These are phyloP conservation scores for Tetrahymena malaccensis DNA, from an alignment of 73 alveolate genomes.

Conservation along the genomic window DNA sequence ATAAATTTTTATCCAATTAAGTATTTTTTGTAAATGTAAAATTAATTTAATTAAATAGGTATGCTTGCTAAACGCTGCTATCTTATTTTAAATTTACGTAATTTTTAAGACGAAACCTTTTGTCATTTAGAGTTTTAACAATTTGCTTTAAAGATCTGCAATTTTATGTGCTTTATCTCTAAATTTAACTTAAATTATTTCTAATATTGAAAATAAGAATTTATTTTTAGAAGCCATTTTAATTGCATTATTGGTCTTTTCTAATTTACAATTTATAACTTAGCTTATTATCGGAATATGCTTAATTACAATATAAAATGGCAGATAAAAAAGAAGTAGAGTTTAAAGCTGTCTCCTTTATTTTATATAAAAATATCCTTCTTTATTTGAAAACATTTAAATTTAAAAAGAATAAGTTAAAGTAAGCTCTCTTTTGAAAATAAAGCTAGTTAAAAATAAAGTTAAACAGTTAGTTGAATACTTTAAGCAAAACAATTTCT, in stretches of 20 bases:
- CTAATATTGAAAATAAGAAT: background rate
- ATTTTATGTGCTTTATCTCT: background rate
- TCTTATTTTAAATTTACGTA: too few species aligned
- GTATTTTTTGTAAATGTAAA: too few species aligned
- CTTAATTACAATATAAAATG: too few species aligned
- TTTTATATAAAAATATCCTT: background rate
- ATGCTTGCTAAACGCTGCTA: background rate
- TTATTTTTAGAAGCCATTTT: too few species aligned
- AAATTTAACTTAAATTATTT: too few species aligned
- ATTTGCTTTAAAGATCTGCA: background rate
- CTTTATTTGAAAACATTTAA: background rate
- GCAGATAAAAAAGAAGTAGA: too few species aligned
- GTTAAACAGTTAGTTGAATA: background rate
- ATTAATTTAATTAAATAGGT: background rate
- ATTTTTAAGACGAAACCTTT: background rate
- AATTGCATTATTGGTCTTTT: background rate
- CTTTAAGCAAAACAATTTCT: too few species aligned
- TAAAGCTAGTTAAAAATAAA: background rate
- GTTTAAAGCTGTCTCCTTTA: background rate
- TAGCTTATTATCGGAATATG: background rate
- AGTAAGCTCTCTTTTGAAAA: background rate
- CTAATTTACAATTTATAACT: background rate
- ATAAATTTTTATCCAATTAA: too few species aligned
- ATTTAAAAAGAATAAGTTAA: too few species aligned
- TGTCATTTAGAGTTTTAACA: background rate